These are phyloP conservation scores for Xylogone sp. DNA, from an alignment of 2,329 filamentous ascomycete species.

Conservation along the genomic window DNA sequence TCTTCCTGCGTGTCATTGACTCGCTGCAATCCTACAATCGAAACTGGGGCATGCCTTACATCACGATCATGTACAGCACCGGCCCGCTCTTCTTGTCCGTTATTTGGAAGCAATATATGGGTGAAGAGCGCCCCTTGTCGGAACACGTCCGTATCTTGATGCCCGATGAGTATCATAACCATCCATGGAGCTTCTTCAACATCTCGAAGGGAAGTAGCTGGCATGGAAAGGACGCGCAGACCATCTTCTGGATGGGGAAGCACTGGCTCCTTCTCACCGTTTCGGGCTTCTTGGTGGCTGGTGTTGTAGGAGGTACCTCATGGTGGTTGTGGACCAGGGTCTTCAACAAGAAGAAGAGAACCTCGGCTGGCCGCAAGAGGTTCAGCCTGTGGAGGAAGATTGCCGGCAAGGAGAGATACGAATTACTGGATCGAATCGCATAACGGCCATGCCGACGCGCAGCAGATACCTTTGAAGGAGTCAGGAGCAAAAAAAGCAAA, in stretches of 20 bases:
- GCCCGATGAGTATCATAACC: slow-evolving; percentile 65
- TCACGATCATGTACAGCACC: slow-evolving; percentile 76
- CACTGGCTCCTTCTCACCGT: slow-evolving; percentile 34
- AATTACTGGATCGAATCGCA: slow-evolving; percentile 26
- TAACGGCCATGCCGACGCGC: slow-evolving; percentile 6
- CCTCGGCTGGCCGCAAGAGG: slow-evolving; percentile 7
- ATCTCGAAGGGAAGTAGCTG: slow-evolving; percentile 40
- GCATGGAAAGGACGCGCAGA: slow-evolving; percentile 42
- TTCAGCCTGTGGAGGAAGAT: slow-evolving; percentile 21
- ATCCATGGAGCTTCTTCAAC: slow-evolving; percentile 69
- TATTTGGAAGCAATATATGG: slow-evolving; percentile 71
- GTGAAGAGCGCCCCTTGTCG: slow-evolving; percentile 39
- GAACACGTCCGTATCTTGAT: slow-evolving; percentile 65
- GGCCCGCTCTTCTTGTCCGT: slow-evolving; percentile 74
- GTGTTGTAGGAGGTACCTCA: slow-evolving; percentile 18
- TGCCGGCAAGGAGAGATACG: slow-evolving; percentile 22
- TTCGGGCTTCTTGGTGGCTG: slow-evolving; percentile 27
- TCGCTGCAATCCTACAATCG: slow-evolving; percentile 64
- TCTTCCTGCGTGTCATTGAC: slow-evolving; percentile 68
- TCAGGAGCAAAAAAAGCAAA: neutral
- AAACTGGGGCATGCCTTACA: slow-evolving; percentile 61
- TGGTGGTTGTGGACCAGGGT: slow-evolving; percentile 26
- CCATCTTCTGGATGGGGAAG: slow-evolving; percentile 46
- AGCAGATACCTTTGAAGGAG: neutral
- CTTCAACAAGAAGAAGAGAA: slow-evolving; percentile 14